These are phyloP conservation scores for Tetrapyrgos nigripes DNA, from an alignment of 1,284 basidiomycete genomes.

Conservation along the genomic window DNA sequence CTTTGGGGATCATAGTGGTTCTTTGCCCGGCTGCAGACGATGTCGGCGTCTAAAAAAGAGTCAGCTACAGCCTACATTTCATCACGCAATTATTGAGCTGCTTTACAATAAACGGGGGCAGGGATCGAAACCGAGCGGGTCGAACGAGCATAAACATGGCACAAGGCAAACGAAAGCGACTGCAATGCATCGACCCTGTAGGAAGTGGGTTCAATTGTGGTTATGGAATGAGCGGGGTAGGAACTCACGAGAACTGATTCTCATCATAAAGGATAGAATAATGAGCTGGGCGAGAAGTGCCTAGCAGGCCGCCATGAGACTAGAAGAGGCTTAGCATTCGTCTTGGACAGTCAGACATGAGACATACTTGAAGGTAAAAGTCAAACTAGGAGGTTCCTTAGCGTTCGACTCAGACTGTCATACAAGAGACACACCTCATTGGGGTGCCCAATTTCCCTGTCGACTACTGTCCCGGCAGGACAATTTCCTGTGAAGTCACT, in stretches of 20 bases:
- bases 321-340: too few relatives aligned
- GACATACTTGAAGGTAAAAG: slow-evolving; percentile 73
- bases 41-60: slow-evolving; percentile 76
- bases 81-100: slow-evolving; percentile 58
- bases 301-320: slow-evolving; percentile 73
- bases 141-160: slow-evolving; percentile 82
- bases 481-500: slow-evolving; percentile 75
- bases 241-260: slow-evolving; percentile 36
- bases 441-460: slow-evolving; percentile 72
- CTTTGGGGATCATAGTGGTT: slow-evolving; percentile 60
- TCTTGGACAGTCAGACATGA: too few relatives aligned
- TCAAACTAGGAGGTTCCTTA: too few relatives aligned
- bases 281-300: slow-evolving; percentile 64
- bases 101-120: slow-evolving; percentile 82
- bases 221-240: slow-evolving; percentile 76
- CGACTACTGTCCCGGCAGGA: slow-evolving; percentile 77
- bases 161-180: slow-evolving; percentile 74
- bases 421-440: too few relatives aligned
- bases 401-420: too few relatives aligned
- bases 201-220: slow-evolving; percentile 31
- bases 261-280: slow-evolving; percentile 46
- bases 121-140: slow-evolving; percentile 86
- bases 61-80: slow-evolving; percentile 30
- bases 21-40: slow-evolving; percentile 79
- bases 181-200: slow-evolving; percentile 69